A percentile compares a stretch with the other conserved stretches of the same genome.
These are phyloP conservation scores for Botryobasidium botryosum DNA, from an alignment of 768 basidiomycete genomes.

Conservation along the genomic window DNA sequence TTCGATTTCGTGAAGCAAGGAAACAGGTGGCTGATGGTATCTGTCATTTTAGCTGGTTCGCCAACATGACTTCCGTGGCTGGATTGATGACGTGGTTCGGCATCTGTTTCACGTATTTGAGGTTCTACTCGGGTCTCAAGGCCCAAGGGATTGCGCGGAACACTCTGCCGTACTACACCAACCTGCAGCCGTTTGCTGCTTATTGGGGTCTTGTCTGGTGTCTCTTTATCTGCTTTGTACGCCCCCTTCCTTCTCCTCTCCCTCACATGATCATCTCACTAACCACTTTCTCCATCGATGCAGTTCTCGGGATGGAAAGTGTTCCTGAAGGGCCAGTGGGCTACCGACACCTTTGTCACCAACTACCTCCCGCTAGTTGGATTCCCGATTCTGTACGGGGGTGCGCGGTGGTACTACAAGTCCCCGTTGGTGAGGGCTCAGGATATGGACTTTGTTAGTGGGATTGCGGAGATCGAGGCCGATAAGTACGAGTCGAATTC, in stretches of 20 bases:
- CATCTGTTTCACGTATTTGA: conserved; percentile 57
- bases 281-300: not conserved
- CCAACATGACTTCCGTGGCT: conserved; percentile 48
- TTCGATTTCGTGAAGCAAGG: not conserved
- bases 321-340: conserved; percentile 26
- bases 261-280: conserved; percentile 13
- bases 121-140: conserved; percentile 73
- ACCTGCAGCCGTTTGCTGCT: conserved; percentile 31
- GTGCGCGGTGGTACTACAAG: conserved; percentile 37
- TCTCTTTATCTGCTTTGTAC: conserved; percentile 19
- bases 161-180: conserved; percentile 51
- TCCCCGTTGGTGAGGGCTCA: conserved; percentile 28
- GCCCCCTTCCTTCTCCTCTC: not conserved
- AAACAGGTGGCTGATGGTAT: not conserved
- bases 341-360: conserved; percentile 54
- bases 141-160: conserved; percentile 60
- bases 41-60: conserved; percentile 47
- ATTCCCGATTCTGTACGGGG: conserved; percentile 61
- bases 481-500: conserved; percentile 25
- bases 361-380: conserved; percentile 53
- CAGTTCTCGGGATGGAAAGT: conserved; percentile 31
- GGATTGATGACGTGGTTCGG: conserved; percentile 66
- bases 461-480: conserved; percentile 53
- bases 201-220: conserved; percentile 21
- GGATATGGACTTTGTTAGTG: conserved; percentile 75